Evolutionary conservation across 2,329 filamentous ascomycete species (phyloP).

Genomic region (Paecilomyces formosus): DNA sequence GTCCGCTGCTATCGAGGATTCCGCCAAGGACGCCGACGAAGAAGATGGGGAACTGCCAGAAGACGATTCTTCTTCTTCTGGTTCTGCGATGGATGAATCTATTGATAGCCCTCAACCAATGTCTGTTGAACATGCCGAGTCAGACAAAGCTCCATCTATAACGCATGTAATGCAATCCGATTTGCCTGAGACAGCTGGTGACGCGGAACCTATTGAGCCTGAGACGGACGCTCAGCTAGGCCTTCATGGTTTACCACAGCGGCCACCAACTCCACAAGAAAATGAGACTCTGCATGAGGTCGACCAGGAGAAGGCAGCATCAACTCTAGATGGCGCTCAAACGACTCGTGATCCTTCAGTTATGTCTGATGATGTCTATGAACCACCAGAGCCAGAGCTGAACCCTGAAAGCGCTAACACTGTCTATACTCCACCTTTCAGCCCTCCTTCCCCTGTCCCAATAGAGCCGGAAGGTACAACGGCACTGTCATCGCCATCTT

Average conservation of each 20-base stretch:
- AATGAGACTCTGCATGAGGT: slow-evolving; percentile 2
- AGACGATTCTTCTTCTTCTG: slow-evolving; percentile 15
- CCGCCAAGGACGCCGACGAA: slow-evolving; percentile 3
- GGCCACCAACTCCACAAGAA: neutral
- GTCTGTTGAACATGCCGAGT: slow-evolving; percentile 9
- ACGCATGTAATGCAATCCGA: neutral
- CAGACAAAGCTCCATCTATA: slow-evolving; percentile 1
- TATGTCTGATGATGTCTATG: slow-evolving; percentile 49
- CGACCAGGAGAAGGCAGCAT: neutral
- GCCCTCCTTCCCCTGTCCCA: slow-evolving; percentile 29
- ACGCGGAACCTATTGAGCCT: neutral
- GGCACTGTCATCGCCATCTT: slow-evolving; percentile 10
- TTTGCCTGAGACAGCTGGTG: neutral
- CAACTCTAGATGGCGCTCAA: slow-evolving; percentile 7
- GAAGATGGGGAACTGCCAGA: slow-evolving; percentile 3
- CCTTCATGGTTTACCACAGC: neutral
- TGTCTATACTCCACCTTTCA: slow-evolving; percentile 35
- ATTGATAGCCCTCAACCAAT: slow-evolving; percentile 17
- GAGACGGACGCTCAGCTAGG: neutral
- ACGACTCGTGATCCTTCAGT: slow-evolving; percentile 21
- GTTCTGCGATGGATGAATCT: slow-evolving; percentile 34
- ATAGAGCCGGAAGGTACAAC: slow-evolving; percentile 15
- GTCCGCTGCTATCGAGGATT: slow-evolving; percentile 6
- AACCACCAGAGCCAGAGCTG: slow-evolving; percentile 43
- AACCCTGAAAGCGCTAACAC: slow-evolving; percentile 18